A percentile compares a stretch with the other conserved stretches of the same genome.
phyloP scores from a whole-genome alignment of 257 asterid species.

The Scutellaria barbata region DNA sequence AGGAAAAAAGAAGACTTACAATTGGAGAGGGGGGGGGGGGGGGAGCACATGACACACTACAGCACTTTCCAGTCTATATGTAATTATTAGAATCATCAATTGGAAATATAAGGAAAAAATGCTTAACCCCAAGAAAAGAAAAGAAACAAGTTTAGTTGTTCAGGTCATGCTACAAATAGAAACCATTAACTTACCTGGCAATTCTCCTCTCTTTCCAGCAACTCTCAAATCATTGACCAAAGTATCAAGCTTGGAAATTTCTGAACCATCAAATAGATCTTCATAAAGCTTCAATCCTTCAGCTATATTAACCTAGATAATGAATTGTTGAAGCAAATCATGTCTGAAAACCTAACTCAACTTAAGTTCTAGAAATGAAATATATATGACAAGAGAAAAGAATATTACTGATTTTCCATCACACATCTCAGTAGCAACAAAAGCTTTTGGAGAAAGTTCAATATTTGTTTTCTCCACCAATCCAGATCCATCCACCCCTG shows the following conservation, averaged over 20 bases:
- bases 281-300: slow-evolving; percentile 88
- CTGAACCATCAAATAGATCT: slow-evolving; percentile 58
- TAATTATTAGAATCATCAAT: not conserved
- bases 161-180: slow-evolving; percentile 31
- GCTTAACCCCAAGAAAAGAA: too few species aligned
- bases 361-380: slow-evolving; percentile 14
- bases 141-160: slow-evolving; percentile 28
- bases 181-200: slow-evolving; percentile 64
- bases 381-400: slow-evolving; percentile 10
- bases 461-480: slow-evolving; percentile 50
- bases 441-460: slow-evolving; percentile 58
- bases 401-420: slow-evolving; percentile 72
- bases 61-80: slow-evolving; percentile 15
- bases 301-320: slow-evolving; percentile 66
- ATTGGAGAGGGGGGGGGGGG: too few species aligned
- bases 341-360: slow-evolving; percentile 33
- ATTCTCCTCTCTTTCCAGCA: slow-evolving; percentile 81
- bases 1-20: too few species aligned
- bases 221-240: slow-evolving; percentile 81
- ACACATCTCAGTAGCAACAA: slow-evolving; percentile 64
- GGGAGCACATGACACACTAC: not conserved
- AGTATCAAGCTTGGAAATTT: slow-evolving; percentile 58
- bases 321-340: slow-evolving; percentile 36
- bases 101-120: too few species aligned
- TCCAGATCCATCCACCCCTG: slow-evolving; percentile 58